phyloP scores from a whole-genome alignment of 371 early-diverging fungal genomes.

The Mucor sp. region DNA sequence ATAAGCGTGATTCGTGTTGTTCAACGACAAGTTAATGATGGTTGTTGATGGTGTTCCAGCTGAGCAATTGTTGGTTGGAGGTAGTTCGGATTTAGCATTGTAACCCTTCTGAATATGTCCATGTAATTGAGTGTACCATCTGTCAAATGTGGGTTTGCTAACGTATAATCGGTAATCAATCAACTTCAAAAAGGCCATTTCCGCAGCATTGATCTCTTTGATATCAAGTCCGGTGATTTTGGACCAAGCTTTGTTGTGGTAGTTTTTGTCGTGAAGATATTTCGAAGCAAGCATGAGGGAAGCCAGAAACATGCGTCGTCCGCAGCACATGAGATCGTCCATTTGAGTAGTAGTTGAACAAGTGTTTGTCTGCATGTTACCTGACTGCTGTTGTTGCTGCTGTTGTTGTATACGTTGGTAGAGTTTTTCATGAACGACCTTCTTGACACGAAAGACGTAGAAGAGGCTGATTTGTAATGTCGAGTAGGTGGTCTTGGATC shows the following conservation, averaged over 20 bases:
- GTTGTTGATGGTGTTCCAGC: not conserved
- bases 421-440: slow-evolving; percentile 35
- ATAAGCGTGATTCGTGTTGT: not conserved
- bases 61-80: not conserved
- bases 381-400: not conserved
- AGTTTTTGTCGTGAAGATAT: slow-evolving; percentile 73
- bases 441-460: slow-evolving; percentile 60
- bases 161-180: slow-evolving; percentile 73
- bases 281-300: slow-evolving; percentile 74
- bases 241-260: slow-evolving; percentile 75
- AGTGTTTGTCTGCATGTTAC: slow-evolving; percentile 14
- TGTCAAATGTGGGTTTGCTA: slow-evolving; percentile 62
- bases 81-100: slow-evolving; percentile 4
- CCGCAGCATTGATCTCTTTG: slow-evolving; percentile 73
- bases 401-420: slow-evolving; percentile 9
- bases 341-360: not conserved
- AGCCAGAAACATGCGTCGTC: slow-evolving; percentile 74
- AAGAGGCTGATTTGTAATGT: slow-evolving; percentile 75
- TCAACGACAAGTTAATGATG: not conserved
- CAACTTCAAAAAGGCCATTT: slow-evolving; percentile 68
- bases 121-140: slow-evolving; percentile 67
- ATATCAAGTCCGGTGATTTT: slow-evolving; percentile 72
- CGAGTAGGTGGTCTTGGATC: slow-evolving; percentile 74
- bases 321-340: slow-evolving; percentile 60
- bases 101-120: slow-evolving; percentile 31